A percentile compares a stretch with the other conserved stretches of the same genome.
Conservation (phyloP, 2,329 filamentous ascomycete genomes). For the Xylogone sp. region DNA sequence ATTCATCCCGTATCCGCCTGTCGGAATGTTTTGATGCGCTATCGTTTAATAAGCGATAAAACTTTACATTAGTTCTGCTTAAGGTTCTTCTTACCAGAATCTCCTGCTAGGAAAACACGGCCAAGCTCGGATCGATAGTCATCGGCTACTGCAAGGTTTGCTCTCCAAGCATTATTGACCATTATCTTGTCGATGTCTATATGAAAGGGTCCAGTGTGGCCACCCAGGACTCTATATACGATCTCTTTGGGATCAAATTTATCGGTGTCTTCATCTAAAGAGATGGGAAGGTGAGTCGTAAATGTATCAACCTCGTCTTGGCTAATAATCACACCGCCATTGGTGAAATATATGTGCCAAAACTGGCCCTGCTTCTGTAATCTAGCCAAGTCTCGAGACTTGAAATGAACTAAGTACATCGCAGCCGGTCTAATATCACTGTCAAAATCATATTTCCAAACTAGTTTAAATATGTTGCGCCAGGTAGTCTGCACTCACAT, state of each 20-base stretch:
- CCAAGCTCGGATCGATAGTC: constrained; percentile 13
- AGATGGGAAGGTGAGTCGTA: not conserved
- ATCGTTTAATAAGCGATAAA: too few relatives aligned
- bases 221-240: constrained; percentile 22
- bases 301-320: constrained; percentile 1
- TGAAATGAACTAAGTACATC: constrained; percentile 14
- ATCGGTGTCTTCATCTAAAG: constrained; percentile 6
- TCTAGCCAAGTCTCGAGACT: constrained; percentile 9
- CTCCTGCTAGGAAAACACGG: constrained; percentile 25
- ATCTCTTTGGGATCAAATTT: constrained; percentile 19
- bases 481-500: constrained; percentile 13
- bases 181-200: constrained; percentile 32
- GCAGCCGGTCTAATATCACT: constrained; percentile 4
- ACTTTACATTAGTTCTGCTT: too few relatives aligned
- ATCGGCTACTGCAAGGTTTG: constrained; percentile 26
- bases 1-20: constrained; percentile 32
- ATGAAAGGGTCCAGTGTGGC: constrained; percentile 7
- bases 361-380: constrained; percentile 12
- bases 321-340: not conserved
- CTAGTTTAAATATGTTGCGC: too few relatives aligned
- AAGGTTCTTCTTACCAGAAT: constrained; percentile 13
- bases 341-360: constrained; percentile 16
- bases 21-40: constrained; percentile 28
- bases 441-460: not conserved
- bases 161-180: constrained; percentile 25